These are phyloP conservation scores for Corymbia calophylla DNA, from an alignment of 441 rosid genomes.

Conservation along the genomic window DNA sequence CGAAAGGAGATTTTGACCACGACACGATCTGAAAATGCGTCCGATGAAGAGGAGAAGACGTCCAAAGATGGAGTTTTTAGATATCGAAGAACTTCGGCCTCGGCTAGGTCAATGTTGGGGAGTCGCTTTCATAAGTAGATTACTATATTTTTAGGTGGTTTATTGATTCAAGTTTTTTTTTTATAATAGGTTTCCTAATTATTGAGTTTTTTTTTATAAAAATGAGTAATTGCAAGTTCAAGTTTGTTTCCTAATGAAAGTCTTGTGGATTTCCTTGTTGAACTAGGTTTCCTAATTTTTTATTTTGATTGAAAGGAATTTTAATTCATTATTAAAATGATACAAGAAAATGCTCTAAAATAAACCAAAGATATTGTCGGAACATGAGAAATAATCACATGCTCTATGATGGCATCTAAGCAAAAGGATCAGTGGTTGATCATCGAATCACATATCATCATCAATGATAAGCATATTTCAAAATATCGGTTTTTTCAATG, in stretches of 20 bases:
- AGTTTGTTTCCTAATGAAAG: neutral
- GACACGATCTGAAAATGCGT: neutral
- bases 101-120: neutral
- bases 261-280: neutral
- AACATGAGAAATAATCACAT: no score
- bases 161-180: neutral
- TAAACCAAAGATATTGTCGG: neutral
- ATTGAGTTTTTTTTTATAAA: no score
- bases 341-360: neutral
- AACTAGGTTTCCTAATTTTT: neutral
- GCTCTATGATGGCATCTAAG: neutral
- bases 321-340: accelerated
- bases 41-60: neutral
- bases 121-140: neutral
- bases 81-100: neutral
- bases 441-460: neutral
- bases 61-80: neutral
- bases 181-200: neutral
- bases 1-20: neutral
- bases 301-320: neutral
- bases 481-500: neutral
- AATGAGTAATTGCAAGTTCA: neutral
- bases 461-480: accelerated
- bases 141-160: neutral
- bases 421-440: neutral